These are phyloP conservation scores for Orbilia javanica DNA, from an alignment of 2,329 filamentous ascomycete genomes.

Conservation along the genomic window DNA sequence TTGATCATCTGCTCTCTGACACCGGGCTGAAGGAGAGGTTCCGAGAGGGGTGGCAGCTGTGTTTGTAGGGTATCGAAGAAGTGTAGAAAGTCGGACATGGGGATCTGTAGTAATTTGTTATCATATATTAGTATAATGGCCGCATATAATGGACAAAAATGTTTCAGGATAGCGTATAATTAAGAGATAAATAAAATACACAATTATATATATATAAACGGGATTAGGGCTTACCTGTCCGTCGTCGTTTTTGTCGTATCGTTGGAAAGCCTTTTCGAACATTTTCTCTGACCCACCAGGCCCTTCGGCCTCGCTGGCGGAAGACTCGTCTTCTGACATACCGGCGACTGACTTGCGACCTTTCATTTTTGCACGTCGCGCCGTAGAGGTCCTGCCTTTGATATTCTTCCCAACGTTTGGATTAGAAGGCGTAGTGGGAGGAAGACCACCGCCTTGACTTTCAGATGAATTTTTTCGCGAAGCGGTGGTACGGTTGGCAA, in stretches of 20 bases:
- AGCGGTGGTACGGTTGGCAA: constrained; percentile 1
- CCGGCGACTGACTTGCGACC: constrained; percentile 49
- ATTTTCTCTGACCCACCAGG: constrained; percentile 39
- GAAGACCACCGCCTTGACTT: constrained; percentile 11
- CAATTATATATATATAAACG: background rate
- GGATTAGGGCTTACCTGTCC: constrained; percentile 28
- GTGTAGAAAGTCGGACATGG: constrained; percentile 54
- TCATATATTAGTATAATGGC: background rate
- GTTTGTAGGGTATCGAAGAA: constrained; percentile 53
- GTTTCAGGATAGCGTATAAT: background rate
- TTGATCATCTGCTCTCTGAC: constrained; percentile 51
- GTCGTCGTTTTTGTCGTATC: constrained; percentile 47
- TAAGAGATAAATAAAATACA: background rate
- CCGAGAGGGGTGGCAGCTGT: constrained; percentile 53
- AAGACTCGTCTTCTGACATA: constrained; percentile 53
- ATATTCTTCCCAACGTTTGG: constrained; percentile 25
- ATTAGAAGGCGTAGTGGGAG: constrained; percentile 40
- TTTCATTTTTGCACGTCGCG: constrained; percentile 52
- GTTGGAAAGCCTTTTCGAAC: constrained; percentile 50
- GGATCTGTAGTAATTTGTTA: constrained; percentile 25
- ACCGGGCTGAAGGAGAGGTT: constrained; percentile 43
- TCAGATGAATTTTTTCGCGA: constrained; percentile 47
- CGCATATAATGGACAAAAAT: background rate
- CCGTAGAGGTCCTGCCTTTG: constrained; percentile 49
- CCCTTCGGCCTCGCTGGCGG: constrained; percentile 46